These are phyloP conservation scores for Urtica urens DNA, from an alignment of 306 rosid species.

Conservation along the genomic window DNA sequence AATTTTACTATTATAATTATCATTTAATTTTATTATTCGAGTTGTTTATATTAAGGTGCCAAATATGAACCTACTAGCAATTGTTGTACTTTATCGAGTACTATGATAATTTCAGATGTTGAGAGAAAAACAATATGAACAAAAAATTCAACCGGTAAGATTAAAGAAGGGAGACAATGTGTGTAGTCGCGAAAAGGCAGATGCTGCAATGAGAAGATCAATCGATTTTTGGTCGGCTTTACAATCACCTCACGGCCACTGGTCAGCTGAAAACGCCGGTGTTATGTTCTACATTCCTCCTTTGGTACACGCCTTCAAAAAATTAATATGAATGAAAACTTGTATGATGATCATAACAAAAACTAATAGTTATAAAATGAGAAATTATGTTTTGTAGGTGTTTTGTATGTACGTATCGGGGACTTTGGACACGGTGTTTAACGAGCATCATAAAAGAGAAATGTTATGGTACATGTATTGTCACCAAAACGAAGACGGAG, in stretches of 20 bases:
- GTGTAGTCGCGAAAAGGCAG: slow-evolving; percentile 24
- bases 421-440: slow-evolving; percentile 22
- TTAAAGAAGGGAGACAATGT: slow-evolving; percentile 41
- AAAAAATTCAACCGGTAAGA: slow-evolving; percentile 33
- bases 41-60: too few relatives aligned
- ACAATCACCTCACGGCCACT: slow-evolving; percentile 66
- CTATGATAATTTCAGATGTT: slow-evolving; percentile 29
- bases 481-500: slow-evolving; percentile 66
- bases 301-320: slow-evolving; percentile 25
- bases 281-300: slow-evolving; percentile 70
- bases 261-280: slow-evolving; percentile 80
- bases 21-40: too few relatives aligned
- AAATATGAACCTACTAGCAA: neutral
- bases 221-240: slow-evolving; percentile 32
- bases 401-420: slow-evolving; percentile 46
- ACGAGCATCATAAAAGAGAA: slow-evolving; percentile 36
- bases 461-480: slow-evolving; percentile 57
- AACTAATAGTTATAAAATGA: too few relatives aligned
- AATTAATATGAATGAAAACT: too few relatives aligned
- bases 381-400: neutral
- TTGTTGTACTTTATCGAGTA: too few relatives aligned
- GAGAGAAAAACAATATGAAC: slow-evolving; percentile 48
- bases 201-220: slow-evolving; percentile 27
- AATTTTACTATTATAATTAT: too few relatives aligned
- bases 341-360: too few relatives aligned